Evolutionary conservation across 1,139 yeast genomes (phyloP), one percentile per base, ranked within the genome.

Genomic region (Suhomyces bokatorum): DNA sequence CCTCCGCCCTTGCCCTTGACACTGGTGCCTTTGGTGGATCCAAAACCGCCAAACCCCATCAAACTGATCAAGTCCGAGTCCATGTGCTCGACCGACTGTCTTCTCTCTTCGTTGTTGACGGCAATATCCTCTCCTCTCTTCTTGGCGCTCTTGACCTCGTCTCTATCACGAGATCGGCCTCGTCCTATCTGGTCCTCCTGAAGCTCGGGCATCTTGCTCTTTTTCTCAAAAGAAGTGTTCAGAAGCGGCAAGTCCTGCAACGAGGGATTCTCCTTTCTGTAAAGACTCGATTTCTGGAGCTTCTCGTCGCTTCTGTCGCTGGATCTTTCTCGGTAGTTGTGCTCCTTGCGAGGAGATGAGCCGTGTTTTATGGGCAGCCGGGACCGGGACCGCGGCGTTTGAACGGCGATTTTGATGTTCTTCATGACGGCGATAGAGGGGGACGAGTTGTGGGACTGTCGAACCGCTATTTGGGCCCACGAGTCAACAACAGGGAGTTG

Each of bases 1-100:
- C 71, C 75, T 13, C 80, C 81, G 6, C 73, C 74, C 46, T 77
- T 74, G 3, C 81, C 85, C 39, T 62, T 64, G 5, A 79, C 83
- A 43, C 80, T 80, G 51, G 80, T 80, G 35, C 81, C 79, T 58
- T 84, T 83, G 4, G 89, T 83, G 1, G 83, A 59, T 0, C 73
- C 75, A 60, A 85, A 84, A 1, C 79, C 77, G 3, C 75, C 67
- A 55, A 83, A 83, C 3, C 93, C 95, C 88, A 85, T 83, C 55
- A 84, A 48, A 37, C 70, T 62, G 43, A 67, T 60, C 64, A 67
- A 59, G 32, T 62, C 67, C 8, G 43, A 32, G 8, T 38, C 52
- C 59, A 9, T 52, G 36, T 37, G 33, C 38, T 34, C 56, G 45
- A 40, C 47, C 26, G 44, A 40, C 33, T 40, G 42, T 10, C 47